Evolutionary conservation across 495 filamentous ascomycete genomes (phyloP).

Genomic region (Eremomyces bilateralis): DNA sequence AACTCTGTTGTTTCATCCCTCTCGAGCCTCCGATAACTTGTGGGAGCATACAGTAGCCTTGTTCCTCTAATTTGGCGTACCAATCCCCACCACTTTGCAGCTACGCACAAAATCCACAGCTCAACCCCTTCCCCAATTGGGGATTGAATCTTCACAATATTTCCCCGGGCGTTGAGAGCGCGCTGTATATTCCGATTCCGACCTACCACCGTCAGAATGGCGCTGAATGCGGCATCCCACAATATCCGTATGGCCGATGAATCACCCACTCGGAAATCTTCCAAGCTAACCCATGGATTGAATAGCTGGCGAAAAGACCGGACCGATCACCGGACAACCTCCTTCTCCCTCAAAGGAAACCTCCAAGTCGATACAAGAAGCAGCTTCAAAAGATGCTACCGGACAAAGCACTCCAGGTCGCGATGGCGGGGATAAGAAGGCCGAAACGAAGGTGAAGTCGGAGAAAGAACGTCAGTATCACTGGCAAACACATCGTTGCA

Average conservation of each 20-base stretch:
- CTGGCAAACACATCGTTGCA: background rate
- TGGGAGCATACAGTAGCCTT: too few relatives aligned
- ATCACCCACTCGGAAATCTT: conserved; percentile 1
- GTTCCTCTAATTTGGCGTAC: too few relatives aligned
- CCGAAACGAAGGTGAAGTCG: conserved; percentile 19
- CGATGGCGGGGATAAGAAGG: conserved; percentile 18
- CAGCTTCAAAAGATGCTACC: conserved; percentile 16
- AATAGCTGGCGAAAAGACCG: conserved; percentile 13
- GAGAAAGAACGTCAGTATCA: conserved; percentile 18
- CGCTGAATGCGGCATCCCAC: conserved; percentile 13
- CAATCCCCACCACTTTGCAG: too few relatives aligned
- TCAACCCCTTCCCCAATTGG: too few relatives aligned
- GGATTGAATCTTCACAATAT: too few relatives aligned
- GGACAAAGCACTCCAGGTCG: conserved; percentile 18
- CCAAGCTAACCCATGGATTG: background rate
- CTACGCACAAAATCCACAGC: too few relatives aligned
- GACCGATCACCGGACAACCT: conserved; percentile 10
- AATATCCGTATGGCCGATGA: conserved; percentile 5
- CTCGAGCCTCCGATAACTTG: too few relatives aligned
- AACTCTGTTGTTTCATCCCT: too few relatives aligned
- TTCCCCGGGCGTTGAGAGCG: too few relatives aligned
- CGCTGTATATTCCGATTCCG: too few relatives aligned
- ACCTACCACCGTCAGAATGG: too few relatives aligned
- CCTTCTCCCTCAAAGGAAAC: conserved; percentile 8
- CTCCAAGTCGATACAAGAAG: conserved; percentile 12